These are phyloP conservation scores for Mycena galopus DNA, from an alignment of 768 basidiomycete species.

Conservation along the genomic window DNA sequence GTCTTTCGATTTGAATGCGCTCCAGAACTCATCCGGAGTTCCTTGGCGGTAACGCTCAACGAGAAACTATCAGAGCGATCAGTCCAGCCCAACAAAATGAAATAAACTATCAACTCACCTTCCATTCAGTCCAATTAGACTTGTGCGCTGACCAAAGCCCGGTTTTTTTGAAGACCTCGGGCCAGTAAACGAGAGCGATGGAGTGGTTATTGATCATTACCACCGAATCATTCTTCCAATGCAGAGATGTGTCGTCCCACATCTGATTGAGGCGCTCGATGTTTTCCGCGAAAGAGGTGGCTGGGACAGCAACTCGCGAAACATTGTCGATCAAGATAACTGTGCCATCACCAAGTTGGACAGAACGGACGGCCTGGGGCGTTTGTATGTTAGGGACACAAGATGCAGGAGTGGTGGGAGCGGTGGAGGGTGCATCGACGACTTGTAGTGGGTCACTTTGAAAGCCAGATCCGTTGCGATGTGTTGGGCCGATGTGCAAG, in stretches of 20 bases:
- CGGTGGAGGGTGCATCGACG: neutral
- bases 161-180: conserved; percentile 17
- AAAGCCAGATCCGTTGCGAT: neutral
- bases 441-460: neutral
- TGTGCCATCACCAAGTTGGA: conserved; percentile 7
- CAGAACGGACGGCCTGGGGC: neutral
- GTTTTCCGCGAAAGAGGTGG: conserved; percentile 40
- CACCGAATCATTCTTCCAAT: conserved; percentile 39
- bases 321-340: conserved; percentile 1
- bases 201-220: conserved; percentile 33
- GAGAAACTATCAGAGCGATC: too few relatives aligned
- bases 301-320: conserved; percentile 11
- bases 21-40: too few relatives aligned
- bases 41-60: too few relatives aligned
- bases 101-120: too few relatives aligned
- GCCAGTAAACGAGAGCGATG: conserved; percentile 23
- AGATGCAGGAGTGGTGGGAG: neutral
- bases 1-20: conserved; percentile 29
- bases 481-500: neutral
- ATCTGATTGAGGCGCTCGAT: too few relatives aligned
- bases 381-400: neutral
- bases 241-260: conserved; percentile 37
- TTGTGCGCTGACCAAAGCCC: too few relatives aligned
- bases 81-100: too few relatives aligned
- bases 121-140: too few relatives aligned